Base-by-base conservation (phyloP, 2,329 filamentous ascomycete species). In the Fusarium sp. region DNA sequence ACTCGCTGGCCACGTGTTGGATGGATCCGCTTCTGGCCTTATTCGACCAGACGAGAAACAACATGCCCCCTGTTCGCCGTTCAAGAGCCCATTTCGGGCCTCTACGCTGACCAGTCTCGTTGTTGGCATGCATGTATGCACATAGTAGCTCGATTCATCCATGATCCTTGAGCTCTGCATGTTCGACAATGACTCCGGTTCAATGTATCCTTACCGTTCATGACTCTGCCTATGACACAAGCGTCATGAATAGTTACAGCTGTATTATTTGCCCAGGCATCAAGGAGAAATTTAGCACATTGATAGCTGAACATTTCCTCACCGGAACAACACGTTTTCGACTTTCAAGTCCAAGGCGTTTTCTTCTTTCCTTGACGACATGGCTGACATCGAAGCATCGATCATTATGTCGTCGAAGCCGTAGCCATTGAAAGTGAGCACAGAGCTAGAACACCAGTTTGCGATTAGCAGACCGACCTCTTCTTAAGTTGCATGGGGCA, bases 1-100 rank as follows among this genome's bases (percentile, higher is more conserved):
- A 53, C 64, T 75, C 49, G 62, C 65, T 44, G 64, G 72, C 75
- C 75, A 77, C 75, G 75, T 77, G 75, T 78, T 66, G 66, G 47
- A 77, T 72, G 74, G 75, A 69, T 71, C 75, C 73, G 61, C 59
- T 67, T 71, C 62, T 75, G 74, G 67, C 59, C 72, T 65, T 75
- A 66, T 62, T 73, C 58, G 73, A 67, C 69, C 62, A 73, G 60
- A 69, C 69, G 67, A 76, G 74, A 76, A 69, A 74, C 67, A 62
- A 44, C 50, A 59, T 25, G 61, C 40, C 64, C 72, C 75, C 64
- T 68, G 54, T 66, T 52, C 67, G 67, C 67, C 38, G 28, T 59
- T 44, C 60, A 68, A 50, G 64, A 69, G 69, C 74, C 58, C 69
- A 67, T 72, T 69, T 67, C 60, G 23, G 63, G 60, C 42, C 50